Conservation (phyloP, 306 rosid genomes). For the Myrica gale region DNA sequence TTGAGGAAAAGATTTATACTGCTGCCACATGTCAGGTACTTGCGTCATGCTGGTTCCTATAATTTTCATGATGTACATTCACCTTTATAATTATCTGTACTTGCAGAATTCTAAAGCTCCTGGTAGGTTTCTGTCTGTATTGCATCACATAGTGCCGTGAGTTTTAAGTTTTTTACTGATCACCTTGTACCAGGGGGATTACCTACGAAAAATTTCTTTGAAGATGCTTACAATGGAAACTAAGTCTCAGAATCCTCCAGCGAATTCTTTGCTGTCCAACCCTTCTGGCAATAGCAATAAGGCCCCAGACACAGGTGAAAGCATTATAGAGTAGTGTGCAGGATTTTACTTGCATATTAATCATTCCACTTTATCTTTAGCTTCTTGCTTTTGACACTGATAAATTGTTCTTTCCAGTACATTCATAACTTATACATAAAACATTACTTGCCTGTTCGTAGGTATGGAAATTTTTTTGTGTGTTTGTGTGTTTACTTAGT, state of each 20-base stretch:
- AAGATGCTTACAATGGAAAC: slow-evolving; percentile 56
- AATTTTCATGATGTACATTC: background rate
- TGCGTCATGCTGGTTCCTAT: slow-evolving; percentile 5
- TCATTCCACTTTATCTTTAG: background rate
- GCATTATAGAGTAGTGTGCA: background rate
- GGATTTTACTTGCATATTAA: background rate
- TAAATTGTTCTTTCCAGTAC: background rate
- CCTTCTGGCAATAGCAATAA: slow-evolving; percentile 39
- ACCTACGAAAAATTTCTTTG: slow-evolving; percentile 44
- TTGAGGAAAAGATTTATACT: slow-evolving; percentile 70
- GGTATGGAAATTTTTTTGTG: too few relatives aligned
- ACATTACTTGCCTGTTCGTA: too few relatives aligned
- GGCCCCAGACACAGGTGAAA: slow-evolving; percentile 60
- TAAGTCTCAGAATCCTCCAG: slow-evolving; percentile 37
- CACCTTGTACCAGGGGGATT: slow-evolving; percentile 43
- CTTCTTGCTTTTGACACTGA: too few relatives aligned
- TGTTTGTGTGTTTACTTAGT: background rate
- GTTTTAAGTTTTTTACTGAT: background rate
- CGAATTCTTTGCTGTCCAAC: slow-evolving; percentile 35
- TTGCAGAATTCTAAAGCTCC: background rate
- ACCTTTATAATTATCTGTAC: background rate
- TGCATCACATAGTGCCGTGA: background rate
- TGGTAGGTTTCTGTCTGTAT: background rate
- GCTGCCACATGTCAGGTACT: slow-evolving; percentile 73
- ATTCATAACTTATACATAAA: background rate